A percentile compares a stretch with the other conserved stretches of the same genome.
These are phyloP conservation scores for Lichtheimia hyalospora DNA, from an alignment of 371 early-diverging fungal species.

Conservation along the genomic window DNA sequence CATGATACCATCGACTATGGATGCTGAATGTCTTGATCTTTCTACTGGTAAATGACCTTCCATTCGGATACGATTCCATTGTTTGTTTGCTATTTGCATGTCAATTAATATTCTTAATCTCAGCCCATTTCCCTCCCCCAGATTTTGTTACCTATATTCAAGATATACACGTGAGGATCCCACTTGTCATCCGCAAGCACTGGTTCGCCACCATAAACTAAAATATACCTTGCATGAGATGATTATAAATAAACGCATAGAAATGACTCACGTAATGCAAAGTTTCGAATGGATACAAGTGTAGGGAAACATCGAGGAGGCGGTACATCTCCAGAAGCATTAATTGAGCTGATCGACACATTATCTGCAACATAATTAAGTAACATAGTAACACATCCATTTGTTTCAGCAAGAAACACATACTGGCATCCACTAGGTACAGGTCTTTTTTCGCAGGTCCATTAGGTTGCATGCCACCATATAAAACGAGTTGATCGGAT, in stretches of 20 bases:
- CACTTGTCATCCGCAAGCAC: constrained; percentile 34
- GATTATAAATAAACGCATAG: too few relatives aligned
- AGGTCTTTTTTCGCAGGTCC: constrained; percentile 52
- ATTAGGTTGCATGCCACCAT: constrained; percentile 55
- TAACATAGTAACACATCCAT: neutral
- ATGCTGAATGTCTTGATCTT: constrained; percentile 70
- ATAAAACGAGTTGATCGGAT: constrained; percentile 53
- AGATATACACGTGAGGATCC: constrained; percentile 42
- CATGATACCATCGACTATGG: constrained; percentile 62
- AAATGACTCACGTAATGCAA: constrained; percentile 32
- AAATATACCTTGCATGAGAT: too few relatives aligned
- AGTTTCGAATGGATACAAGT: constrained; percentile 32
- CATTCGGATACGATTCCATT: constrained; percentile 57
- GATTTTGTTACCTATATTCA: constrained; percentile 34
- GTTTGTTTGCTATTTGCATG: constrained; percentile 7
- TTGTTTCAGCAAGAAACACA: constrained; percentile 8
- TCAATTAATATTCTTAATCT: too few relatives aligned
- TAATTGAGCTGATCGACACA: constrained; percentile 31
- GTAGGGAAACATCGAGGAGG: constrained; percentile 30
- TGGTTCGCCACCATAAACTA: constrained; percentile 53
- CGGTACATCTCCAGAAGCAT: constrained; percentile 41
- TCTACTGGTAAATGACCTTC: constrained; percentile 61
- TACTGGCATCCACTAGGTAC: constrained; percentile 64
- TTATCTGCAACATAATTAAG: constrained; percentile 22
- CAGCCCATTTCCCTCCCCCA: too few relatives aligned